Conservation (phyloP, 2,329 filamentous ascomycete species). For the Hyphodiscus sp. region DNA sequence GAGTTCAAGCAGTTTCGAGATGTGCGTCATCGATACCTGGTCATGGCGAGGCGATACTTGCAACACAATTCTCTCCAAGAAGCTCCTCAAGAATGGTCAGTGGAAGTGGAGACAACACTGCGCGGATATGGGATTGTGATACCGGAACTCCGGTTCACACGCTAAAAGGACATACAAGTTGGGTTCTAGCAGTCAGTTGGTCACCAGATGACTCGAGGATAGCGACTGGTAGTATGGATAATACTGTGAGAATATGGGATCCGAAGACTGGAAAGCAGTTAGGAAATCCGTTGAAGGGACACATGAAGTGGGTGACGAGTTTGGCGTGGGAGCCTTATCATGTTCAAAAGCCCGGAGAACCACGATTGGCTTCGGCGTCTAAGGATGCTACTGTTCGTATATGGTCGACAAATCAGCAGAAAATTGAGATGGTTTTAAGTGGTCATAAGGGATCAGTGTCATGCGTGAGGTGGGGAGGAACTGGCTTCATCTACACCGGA, state of each 20-base stretch:
- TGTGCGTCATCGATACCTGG: constrained; percentile 84
- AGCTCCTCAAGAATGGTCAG: constrained; percentile 74
- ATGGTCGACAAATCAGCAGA: constrained; percentile 75
- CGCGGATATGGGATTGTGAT: constrained; percentile 89
- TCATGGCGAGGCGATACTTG: constrained; percentile 85
- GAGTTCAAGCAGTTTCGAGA: constrained; percentile 84
- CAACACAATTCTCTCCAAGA: constrained; percentile 77
- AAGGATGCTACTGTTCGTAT: constrained; percentile 86
- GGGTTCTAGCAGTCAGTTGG: constrained; percentile 85
- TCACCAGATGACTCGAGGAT: constrained; percentile 75
- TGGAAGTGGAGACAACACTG: constrained; percentile 85
- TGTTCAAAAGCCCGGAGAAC: constrained; percentile 64
- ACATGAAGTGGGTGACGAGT: constrained; percentile 82
- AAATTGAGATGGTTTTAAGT: constrained; percentile 73
- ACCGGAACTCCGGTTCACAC: constrained; percentile 86
- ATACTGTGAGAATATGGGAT: constrained; percentile 85
- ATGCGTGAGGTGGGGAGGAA: constrained; percentile 93
- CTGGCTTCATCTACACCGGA: constrained; percentile 72
- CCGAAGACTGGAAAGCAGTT: constrained; percentile 70
- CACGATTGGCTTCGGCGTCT: constrained; percentile 76
- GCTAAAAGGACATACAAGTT: constrained; percentile 78
- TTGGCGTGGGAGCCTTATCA: constrained; percentile 94
- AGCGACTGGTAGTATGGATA: constrained; percentile 90
- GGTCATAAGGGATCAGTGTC: constrained; percentile 87
- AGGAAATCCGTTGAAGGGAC: constrained; percentile 68